Conservation (phyloP, 129 eudicot genomes). For the Tagetes erecta region DNA sequence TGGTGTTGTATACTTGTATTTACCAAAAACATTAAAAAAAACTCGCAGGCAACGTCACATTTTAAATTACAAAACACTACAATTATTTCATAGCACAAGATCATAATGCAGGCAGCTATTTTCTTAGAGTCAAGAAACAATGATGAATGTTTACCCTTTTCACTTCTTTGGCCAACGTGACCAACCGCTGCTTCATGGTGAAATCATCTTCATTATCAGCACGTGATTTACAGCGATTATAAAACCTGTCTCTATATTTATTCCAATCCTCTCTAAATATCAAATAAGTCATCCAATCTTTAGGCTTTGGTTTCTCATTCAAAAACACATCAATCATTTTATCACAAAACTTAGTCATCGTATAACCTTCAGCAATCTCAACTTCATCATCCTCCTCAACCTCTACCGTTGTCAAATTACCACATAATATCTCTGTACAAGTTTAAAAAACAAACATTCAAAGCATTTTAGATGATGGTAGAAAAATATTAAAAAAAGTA, state of each 20-base stretch:
- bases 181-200: conserved; percentile 49
- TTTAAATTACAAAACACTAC: background rate
- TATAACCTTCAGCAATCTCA: conserved; percentile 85
- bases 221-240: conserved; percentile 58
- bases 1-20: background rate
- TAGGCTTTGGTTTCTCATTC: conserved; percentile 76
- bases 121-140: background rate
- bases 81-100: background rate
- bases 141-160: conserved; percentile 50
- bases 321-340: conserved; percentile 77
- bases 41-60: background rate
- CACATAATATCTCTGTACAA: conserved; percentile 35
- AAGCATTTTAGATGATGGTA: background rate
- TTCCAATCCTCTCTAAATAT: conserved; percentile 89
- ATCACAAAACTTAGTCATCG: conserved; percentile 82
- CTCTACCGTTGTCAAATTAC: conserved; percentile 36
- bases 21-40: background rate
- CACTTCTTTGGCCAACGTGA: conserved; percentile 56
- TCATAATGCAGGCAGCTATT: background rate
- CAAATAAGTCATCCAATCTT: conserved; percentile 81
- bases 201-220: conserved; percentile 60
- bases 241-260: conserved; percentile 70
- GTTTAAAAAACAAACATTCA: background rate
- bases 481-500: too few relatives aligned
- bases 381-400: conserved; percentile 52